Evolutionary conservation across 371 early-diverging fungal genomes (phyloP).

Genomic region (Caulochytrium protostelioides): DNA sequence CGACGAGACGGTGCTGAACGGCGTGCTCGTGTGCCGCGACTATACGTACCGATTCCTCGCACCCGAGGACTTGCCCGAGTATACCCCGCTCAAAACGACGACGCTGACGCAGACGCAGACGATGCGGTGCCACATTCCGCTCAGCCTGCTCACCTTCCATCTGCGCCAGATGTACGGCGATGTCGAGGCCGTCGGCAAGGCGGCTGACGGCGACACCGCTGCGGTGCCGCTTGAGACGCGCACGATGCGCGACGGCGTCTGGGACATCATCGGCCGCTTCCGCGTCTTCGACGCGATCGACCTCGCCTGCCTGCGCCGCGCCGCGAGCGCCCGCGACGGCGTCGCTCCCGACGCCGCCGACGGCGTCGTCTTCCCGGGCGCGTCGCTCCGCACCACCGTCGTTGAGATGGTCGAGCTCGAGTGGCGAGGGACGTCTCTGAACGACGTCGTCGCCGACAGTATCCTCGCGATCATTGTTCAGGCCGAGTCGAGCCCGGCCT

Average conservation of each 20-base stretch:
- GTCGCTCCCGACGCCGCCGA: no score
- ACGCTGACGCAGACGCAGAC: conserved; percentile 54
- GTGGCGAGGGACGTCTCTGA: conserved; percentile 76
- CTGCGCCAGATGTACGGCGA: conserved; percentile 78
- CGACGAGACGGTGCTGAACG: conserved; percentile 51
- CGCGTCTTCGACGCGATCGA: background rate
- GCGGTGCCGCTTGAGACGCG: no score
- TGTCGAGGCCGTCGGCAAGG: conserved; percentile 14
- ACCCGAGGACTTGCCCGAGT: conserved; percentile 49
- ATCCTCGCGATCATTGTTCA: conserved; percentile 63
- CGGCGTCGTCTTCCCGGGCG: no score
- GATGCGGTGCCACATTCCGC: conserved; percentile 53
- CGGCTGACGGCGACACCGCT: background rate
- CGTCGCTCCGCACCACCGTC: no score
- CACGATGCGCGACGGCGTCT: no score
- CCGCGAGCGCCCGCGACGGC: background rate
- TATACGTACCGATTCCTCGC: conserved; percentile 69
- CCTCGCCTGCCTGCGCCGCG: background rate
- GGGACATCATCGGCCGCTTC: no score
- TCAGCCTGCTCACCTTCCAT: conserved; percentile 63
- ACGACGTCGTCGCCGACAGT: conserved; percentile 91
- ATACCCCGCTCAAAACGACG: conserved; percentile 52
- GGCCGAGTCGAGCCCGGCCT: conserved; percentile 69
- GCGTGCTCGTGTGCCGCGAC: conserved; percentile 71
- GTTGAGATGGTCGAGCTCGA: no score